Base-by-base conservation (phyloP, 306 rosid genomes). In the Lathyrus sativus region DNA sequence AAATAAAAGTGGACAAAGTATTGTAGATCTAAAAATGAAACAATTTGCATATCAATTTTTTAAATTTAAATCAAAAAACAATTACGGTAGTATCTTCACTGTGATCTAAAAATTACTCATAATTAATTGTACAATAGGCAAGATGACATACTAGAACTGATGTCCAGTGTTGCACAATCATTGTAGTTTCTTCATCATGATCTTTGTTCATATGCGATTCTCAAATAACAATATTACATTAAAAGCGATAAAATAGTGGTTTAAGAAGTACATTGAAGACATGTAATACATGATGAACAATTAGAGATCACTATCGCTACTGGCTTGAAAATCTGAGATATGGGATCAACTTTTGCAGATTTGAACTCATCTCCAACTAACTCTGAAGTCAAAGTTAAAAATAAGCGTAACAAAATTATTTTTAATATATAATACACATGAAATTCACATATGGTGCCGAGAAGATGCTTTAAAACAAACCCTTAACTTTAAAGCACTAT, bases 171-270 rank as follows among this genome's bases (percentile, higher is more conserved):
- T 83, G 86, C 75, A 93, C 98, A 43, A 93, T 93, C 74, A 58
- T 85, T 76, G 84, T 93, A 66, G 96, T 93, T 81, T 93, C 98
- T 55, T 88, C 97, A 72, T 82, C 83, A 71, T 93, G 98, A 82
- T 93, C 97, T 82, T 79, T 85, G 83, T 93, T 93, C 98, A 93
- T 90, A 78, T 93, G 98, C 76, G 97, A 86, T 97, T 93, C 70
- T 76, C 70, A 79, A 60, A 74, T 14, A 64, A 65, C 13, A 59
- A 9, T 29, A 22, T 66, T 65, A 78, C 18, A 42, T 67, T 53
- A 62, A 67, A 71, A 76, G 55, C 54, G 31, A 57, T 13, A 64
- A 57, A 37, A 11, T 18, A 33, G 12, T 3, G 24, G 55, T 67
- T 57, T 49, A 69, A 74, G 43, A 51, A 44, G 80, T 73, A 48